phyloP scores from a whole-genome alignment of 208 protist genomes.

The Crithidia expoeki region DNA sequence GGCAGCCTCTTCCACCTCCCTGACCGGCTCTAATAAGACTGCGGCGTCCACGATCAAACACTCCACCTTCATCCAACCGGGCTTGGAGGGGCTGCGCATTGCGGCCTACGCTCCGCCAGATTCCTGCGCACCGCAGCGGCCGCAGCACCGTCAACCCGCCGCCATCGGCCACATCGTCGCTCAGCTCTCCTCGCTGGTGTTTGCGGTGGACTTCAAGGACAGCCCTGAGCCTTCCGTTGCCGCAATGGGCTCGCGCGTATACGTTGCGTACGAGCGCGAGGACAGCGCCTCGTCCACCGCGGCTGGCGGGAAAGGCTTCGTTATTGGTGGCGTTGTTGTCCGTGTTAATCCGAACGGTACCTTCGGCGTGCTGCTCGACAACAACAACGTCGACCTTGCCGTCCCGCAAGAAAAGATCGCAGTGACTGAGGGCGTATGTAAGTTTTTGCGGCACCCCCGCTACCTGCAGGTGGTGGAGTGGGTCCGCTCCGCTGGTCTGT shows the following conservation, averaged over 20 bases:
- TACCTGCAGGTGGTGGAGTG: slow-evolving; percentile 79
- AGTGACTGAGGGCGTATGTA: slow-evolving; percentile 61
- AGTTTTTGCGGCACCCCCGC: slow-evolving; percentile 46
- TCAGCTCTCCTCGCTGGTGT: slow-evolving; percentile 72
- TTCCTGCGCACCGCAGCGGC: slow-evolving; percentile 19
- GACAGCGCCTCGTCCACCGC: slow-evolving; percentile 9
- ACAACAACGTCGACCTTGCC: slow-evolving; percentile 79
- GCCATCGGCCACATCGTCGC: slow-evolving; percentile 78
- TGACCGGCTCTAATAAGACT: neutral
- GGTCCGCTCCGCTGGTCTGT: slow-evolving; percentile 74
- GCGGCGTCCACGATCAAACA: slow-evolving; percentile 16
- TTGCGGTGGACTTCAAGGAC: slow-evolving; percentile 67
- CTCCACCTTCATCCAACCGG: slow-evolving; percentile 38
- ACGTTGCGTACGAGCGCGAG: slow-evolving; percentile 53
- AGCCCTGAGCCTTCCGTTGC: slow-evolving; percentile 25
- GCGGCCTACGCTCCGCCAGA: slow-evolving; percentile 46
- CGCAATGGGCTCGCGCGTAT: slow-evolving; percentile 53
- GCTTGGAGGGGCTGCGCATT: slow-evolving; percentile 65
- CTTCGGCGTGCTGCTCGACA: slow-evolving; percentile 81
- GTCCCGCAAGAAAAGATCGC: slow-evolving; percentile 80
- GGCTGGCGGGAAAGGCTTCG: slow-evolving; percentile 14
- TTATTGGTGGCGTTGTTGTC: slow-evolving; percentile 78
- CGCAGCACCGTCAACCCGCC: slow-evolving; percentile 43
- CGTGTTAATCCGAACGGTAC: slow-evolving; percentile 83
- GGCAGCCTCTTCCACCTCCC: neutral